Conservation (phyloP, 2,329 filamentous ascomycete species). For the Penicillium griseofulvum region DNA sequence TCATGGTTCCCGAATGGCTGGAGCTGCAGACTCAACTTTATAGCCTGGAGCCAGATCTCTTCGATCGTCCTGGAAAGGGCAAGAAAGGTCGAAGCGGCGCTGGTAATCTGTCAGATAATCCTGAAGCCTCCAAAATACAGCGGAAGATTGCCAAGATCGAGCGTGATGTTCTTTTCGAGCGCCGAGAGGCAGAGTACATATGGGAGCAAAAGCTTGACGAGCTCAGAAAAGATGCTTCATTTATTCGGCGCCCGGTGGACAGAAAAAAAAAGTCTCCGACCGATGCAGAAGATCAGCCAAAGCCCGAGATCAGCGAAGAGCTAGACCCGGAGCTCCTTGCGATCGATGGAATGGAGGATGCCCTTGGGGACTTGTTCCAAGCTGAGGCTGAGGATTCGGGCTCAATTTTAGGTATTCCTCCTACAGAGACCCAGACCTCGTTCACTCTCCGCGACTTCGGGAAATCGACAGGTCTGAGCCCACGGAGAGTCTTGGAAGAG, state of each 20-base stretch:
- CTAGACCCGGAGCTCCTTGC: constrained; percentile 15
- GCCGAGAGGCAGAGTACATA: constrained; percentile 59
- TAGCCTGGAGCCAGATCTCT: constrained; percentile 56
- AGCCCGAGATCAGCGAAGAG: constrained; percentile 19
- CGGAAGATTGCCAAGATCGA: constrained; percentile 76
- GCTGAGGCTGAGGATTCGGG: constrained; percentile 41
- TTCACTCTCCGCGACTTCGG: constrained; percentile 78
- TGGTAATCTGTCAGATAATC: constrained; percentile 22
- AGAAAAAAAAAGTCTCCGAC: constrained; percentile 35
- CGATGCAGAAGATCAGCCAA: constrained; percentile 48
- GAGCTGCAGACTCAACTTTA: constrained; percentile 69
- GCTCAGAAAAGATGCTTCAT: constrained; percentile 59
- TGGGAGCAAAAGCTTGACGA: constrained; percentile 62
- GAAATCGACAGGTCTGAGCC: constrained; percentile 72
- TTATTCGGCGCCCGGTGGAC: constrained; percentile 27
- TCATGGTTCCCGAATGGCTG: constrained; percentile 72
- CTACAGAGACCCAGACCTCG: constrained; percentile 22
- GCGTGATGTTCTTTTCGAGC: constrained; percentile 73
- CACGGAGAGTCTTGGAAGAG: constrained; percentile 76
- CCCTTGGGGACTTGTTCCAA: constrained; percentile 58
- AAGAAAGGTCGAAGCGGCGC: constrained; percentile 38
- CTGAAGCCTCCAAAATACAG: constrained; percentile 63
- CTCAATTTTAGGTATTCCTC: constrained; percentile 42
- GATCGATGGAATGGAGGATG: constrained; percentile 37
- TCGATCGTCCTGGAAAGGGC: constrained; percentile 42